Evolutionary conservation across 257 asterid species (phyloP).

Genomic region (Solanum habrochaites): DNA sequence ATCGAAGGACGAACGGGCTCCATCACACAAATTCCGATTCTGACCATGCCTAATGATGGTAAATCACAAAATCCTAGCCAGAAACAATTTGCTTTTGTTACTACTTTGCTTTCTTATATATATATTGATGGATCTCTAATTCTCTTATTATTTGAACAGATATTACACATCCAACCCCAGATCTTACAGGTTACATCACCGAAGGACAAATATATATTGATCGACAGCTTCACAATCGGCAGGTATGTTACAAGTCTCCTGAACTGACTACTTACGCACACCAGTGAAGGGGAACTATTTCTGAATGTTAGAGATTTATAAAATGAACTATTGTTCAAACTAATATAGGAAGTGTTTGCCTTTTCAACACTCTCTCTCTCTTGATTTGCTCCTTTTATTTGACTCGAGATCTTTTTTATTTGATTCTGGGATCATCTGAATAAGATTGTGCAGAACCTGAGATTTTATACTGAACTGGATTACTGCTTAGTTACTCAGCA

Average conservation of each 20-base stretch:
- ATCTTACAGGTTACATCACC: slow-evolving; percentile 97
- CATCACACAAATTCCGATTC: slow-evolving; percentile 90
- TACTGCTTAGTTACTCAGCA: background rate
- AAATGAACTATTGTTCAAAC: background rate
- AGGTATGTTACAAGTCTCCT: slow-evolving; percentile 10
- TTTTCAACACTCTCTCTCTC: background rate
- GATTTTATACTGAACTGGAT: background rate
- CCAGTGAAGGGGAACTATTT: background rate
- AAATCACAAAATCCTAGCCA: background rate
- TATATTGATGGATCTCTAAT: background rate
- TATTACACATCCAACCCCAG: slow-evolving; percentile 99
- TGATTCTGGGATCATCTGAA: background rate
- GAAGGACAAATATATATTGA: slow-evolving; percentile 98
- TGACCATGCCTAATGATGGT: slow-evolving; percentile 99
- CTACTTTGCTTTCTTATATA: background rate
- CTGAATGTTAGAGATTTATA: background rate
- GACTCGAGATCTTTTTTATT: background rate
- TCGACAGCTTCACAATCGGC: slow-evolving; percentile 69
- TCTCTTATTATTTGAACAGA: slow-evolving; percentile 37
- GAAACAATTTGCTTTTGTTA: background rate
- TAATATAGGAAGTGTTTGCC: background rate
- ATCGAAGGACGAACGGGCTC: slow-evolving; percentile 96
- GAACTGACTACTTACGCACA: background rate
- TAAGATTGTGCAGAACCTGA: no score
- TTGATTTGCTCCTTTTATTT: background rate